These are phyloP conservation scores for Vaccinium corymbosum DNA, from an alignment of 148 eudicot species.

Conservation along the genomic window DNA sequence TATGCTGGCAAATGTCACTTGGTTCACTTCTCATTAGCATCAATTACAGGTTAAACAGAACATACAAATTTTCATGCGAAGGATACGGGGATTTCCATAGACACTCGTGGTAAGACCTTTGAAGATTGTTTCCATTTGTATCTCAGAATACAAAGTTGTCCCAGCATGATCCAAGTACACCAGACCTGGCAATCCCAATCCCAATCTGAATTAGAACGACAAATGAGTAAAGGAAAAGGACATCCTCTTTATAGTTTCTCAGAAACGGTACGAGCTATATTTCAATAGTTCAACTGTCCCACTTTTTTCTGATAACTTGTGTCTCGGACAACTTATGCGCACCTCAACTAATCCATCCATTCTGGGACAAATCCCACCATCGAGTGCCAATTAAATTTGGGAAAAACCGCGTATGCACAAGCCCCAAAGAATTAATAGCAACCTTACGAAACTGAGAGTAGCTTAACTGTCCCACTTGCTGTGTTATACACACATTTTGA, in stretches of 20 bases:
- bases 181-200: slow-evolving; percentile 34
- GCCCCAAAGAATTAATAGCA: too few relatives aligned
- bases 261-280: neutral
- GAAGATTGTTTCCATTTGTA: slow-evolving; percentile 79
- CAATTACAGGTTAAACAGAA: neutral
- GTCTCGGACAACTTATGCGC: neutral
- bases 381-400: too few relatives aligned
- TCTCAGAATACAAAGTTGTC: slow-evolving; percentile 87
- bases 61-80: neutral
- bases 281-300: neutral
- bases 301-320: neutral
- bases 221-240: neutral
- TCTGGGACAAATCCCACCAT: too few relatives aligned
- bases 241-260: neutral
- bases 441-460: too few relatives aligned
- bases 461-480: neutral
- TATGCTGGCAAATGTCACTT: neutral
- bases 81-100: slow-evolving; percentile 97
- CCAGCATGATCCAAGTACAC: slow-evolving; percentile 98
- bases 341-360: too few relatives aligned
- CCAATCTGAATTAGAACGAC: neutral
- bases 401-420: too few relatives aligned
- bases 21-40: neutral
- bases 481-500: neutral
- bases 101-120: slow-evolving; percentile 68